Base-by-base conservation (phyloP, 805 yeast species). In the Candida peoriensis region DNA sequence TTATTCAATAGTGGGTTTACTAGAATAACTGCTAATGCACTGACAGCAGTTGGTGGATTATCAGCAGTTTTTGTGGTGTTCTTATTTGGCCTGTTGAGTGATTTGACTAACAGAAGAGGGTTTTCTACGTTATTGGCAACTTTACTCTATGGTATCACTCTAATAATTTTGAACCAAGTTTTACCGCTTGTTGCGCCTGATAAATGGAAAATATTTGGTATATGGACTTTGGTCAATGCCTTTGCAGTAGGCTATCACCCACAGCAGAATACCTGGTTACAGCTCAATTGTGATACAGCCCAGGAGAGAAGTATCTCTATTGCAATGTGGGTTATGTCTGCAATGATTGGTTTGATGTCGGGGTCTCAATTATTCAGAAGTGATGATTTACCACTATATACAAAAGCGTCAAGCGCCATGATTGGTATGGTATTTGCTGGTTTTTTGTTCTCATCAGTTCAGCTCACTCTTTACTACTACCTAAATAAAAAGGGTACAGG, bases 221-320 rank as follows among this genome's bases (percentile, higher is more conserved):
- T 25, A 25, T 25, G 15, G 8, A 14, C 24, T 16, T 18, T 20
- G 6, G 26, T 20, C 4, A 32, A 32, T 21, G 36, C 36, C 7
- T 32, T 32, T 21, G 36, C 36, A 13, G 36, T 32, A 15, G 36
- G 36, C 3, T 32, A 32, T 26, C 36, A 32, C n/a, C 36, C 36
- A 7, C 20, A 20, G 14, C 36, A 32, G 20, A 32, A 32, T 13
- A 26, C 28, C 4, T 32, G 36, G 36, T n/a, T 32, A 15, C 36
- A 32, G 14, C 20, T 32, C 16, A 32, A 32, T 15, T 32, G 36
- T 16, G 18, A 32, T 6, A 13, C 30, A 15, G 30, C 36, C 7
- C 36, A 32, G 20, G 36, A 32, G 20, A 20, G 36, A 16, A 32
- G 36, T 27, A 26, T 32, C 8, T 20, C 36, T 12, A 19, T 32